phyloP scores from a whole-genome alignment of 208 protist species.

The Leishmania major region DNA sequence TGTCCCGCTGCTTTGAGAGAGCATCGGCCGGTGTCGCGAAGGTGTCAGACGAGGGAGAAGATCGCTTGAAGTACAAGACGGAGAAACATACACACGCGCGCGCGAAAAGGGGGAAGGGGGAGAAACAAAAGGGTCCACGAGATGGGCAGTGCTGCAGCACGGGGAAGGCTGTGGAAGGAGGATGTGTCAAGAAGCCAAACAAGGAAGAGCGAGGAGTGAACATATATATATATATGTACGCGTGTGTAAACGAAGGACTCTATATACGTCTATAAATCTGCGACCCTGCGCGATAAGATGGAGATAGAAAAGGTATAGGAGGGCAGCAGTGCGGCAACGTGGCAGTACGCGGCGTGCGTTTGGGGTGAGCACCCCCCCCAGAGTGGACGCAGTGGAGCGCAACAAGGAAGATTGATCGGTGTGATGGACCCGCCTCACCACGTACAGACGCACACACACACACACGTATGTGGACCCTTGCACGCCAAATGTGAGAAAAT shows the following conservation, averaged over 20 bases:
- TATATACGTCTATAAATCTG: neutral
- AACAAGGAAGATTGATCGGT: neutral
- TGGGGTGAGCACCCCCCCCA: neutral
- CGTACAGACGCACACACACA: neutral
- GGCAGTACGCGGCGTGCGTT: neutral
- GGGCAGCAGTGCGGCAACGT: neutral
- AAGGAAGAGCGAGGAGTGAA: neutral
- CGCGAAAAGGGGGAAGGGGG: neutral
- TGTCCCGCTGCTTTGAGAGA: slow-evolving; percentile 45
- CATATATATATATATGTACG: slow-evolving; percentile 11
- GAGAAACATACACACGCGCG: neutral
- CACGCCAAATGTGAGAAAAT: neutral
- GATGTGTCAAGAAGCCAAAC: neutral
- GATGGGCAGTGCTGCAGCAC: neutral
- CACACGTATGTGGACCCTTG: neutral
- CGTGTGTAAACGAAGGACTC: neutral
- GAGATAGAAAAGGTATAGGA: neutral
- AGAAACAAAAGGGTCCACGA: neutral
- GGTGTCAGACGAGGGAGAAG: neutral
- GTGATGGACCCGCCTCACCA: neutral
- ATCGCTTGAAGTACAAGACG: neutral
- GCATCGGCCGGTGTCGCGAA: slow-evolving; percentile 20
- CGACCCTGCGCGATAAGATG: neutral
- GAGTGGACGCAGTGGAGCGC: neutral
- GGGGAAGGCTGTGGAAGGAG: neutral